Conservation (phyloP, 352 stramenopile genomes). For the Phytopythium boreale region DNA sequence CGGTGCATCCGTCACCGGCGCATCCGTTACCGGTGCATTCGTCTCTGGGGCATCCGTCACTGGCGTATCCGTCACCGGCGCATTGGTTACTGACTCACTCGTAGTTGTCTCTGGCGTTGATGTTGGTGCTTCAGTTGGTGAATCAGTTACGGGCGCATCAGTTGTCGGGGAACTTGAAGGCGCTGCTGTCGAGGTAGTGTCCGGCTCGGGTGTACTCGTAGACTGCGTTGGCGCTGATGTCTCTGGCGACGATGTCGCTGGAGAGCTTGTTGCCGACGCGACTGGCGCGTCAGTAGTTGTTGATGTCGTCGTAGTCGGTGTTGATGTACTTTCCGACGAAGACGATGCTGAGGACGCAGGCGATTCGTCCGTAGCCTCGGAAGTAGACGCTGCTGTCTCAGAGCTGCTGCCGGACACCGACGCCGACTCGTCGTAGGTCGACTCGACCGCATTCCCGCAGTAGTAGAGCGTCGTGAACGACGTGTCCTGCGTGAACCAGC, state of each 20-base stretch:
- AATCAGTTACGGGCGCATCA: background rate
- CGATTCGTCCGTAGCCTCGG: background rate
- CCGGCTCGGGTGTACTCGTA: background rate
- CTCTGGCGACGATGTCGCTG: background rate
- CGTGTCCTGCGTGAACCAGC: constrained; percentile 35
- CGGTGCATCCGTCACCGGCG: too few relatives aligned
- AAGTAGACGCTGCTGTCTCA: background rate
- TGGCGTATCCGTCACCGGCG: background rate
- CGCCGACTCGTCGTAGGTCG: background rate
- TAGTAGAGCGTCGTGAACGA: constrained; percentile 26
- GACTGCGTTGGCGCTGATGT: background rate
- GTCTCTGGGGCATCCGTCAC: too few relatives aligned
- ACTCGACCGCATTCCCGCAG: constrained; percentile 17
- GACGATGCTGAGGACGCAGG: background rate
- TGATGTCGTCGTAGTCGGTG: background rate
- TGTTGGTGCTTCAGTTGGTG: background rate
- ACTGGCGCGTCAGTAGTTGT: background rate
- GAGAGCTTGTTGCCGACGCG: background rate
- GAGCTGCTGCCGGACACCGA: background rate
- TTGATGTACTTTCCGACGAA: background rate
- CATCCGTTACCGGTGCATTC: too few relatives aligned
- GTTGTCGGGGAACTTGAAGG: background rate
- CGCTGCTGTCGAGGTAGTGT: background rate
- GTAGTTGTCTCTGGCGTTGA: too few relatives aligned
- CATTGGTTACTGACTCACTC: background rate